phyloP scores from a whole-genome alignment of 169 alveolate species.

The Plasmodium yoelii region DNA sequence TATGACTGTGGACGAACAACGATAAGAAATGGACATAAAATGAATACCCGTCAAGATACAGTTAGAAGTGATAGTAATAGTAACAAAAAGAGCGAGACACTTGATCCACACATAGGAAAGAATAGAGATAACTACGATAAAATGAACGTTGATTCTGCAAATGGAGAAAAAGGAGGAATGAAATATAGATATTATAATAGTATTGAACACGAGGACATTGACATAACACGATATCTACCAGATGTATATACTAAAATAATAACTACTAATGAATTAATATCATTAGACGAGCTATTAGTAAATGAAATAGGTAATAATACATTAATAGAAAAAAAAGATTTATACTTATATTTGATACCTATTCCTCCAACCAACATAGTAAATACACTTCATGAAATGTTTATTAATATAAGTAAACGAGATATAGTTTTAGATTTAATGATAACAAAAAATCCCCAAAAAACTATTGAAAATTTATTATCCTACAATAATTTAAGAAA shows the following conservation, averaged over 20 bases:
- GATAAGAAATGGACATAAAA: neutral
- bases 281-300: constrained; percentile 53
- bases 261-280: constrained; percentile 53
- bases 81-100: neutral
- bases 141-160: neutral
- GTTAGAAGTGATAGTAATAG: neutral
- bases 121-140: neutral
- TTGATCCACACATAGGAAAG: neutral
- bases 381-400: constrained; percentile 67
- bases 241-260: constrained; percentile 63
- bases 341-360: constrained; percentile 69
- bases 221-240: constrained; percentile 4
- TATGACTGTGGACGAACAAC: constrained; percentile 3
- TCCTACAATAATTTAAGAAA: constrained; percentile 1
- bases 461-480: constrained; percentile 63
- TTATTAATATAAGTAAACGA: constrained; percentile 31
- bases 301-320: constrained; percentile 72
- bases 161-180: neutral
- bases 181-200: neutral
- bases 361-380: constrained; percentile 75
- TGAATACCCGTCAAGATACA: neutral
- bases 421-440: constrained; percentile 72
- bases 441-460: constrained; percentile 68
- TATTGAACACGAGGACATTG: neutral
- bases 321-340: constrained; percentile 56